These are phyloP conservation scores for Fusarium xyrophilum DNA, from an alignment of 2,329 filamentous ascomycete species.

Conservation along the genomic window DNA sequence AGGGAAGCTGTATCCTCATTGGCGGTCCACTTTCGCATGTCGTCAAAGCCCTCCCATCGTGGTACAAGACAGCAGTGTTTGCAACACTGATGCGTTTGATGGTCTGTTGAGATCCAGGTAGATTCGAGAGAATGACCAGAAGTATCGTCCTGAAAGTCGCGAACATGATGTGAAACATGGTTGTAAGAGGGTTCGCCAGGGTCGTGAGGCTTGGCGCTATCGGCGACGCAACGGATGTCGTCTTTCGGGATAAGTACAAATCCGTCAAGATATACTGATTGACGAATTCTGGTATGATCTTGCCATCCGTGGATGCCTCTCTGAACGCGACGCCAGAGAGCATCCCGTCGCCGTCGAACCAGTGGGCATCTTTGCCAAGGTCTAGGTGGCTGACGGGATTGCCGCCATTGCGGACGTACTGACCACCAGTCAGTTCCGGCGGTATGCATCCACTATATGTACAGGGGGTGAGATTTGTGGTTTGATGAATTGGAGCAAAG, in stretches of 20 bases:
- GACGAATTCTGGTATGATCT: slow-evolving; percentile 68
- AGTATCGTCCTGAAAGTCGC: slow-evolving; percentile 19
- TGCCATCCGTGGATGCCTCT: slow-evolving; percentile 37
- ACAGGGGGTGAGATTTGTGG: slow-evolving; percentile 63
- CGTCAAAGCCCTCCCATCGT: slow-evolving; percentile 72
- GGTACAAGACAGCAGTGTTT: slow-evolving; percentile 71
- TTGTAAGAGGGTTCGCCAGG: slow-evolving; percentile 61
- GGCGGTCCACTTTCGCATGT: slow-evolving; percentile 76
- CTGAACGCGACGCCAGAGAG: slow-evolving; percentile 70
- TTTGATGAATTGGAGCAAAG: slow-evolving; percentile 69
- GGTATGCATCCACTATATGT: slow-evolving; percentile 65
- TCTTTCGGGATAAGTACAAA: slow-evolving; percentile 60
- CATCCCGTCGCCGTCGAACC: slow-evolving; percentile 81
- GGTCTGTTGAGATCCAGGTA: slow-evolving; percentile 50
- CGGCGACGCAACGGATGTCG: slow-evolving; percentile 58
- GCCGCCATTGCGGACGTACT: slow-evolving; percentile 76
- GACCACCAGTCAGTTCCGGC: slow-evolving; percentile 68
- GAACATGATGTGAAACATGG: background rate
- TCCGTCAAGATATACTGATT: slow-evolving; percentile 75
- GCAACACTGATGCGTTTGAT: slow-evolving; percentile 75
- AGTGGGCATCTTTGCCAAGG: slow-evolving; percentile 68
- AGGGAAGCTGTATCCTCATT: slow-evolving; percentile 68
- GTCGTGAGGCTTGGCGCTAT: slow-evolving; percentile 73
- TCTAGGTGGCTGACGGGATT: slow-evolving; percentile 71
- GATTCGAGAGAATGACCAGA: slow-evolving; percentile 51